Base-by-base conservation (phyloP, 2,329 filamentous ascomycete species). In the Bipolaris zeicola region DNA sequence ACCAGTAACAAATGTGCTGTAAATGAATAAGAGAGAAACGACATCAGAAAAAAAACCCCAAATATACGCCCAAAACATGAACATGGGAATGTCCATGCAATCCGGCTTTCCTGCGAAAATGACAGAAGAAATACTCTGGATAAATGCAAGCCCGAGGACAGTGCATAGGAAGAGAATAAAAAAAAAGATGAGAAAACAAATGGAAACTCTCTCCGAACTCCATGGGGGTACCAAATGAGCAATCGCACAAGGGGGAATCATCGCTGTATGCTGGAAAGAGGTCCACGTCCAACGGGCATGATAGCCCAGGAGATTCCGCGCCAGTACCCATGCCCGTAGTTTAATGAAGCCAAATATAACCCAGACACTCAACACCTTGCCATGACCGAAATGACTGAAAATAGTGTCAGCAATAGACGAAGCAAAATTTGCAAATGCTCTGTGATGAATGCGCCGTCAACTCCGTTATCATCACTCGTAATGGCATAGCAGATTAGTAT, bases 181-280 rank as follows among this genome's bases (percentile, higher is more conserved):
- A 48, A 48, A 50, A 61, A 61, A 45, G 22, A 55, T 28, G 7
- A 49, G 33, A 20, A 42, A 38, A 20, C 1, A 43, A 28, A 54
- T 16, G 6, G 5, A 51, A 48, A 50, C 49, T 22, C 45, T 67
- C 63, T 65, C 62, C 58, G 57, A 34, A 72, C 72, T 67, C 72
- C 72, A 60, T 62, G 65, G 68, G 68, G 61, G 62, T 7, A 61
- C 66, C 39, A 51, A 52, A 58, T 48, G 68, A 72, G 67, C 55
- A 73, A 69, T 72, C 73, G 74, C 73, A 68, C 70, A 74, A 76
- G 72, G 75, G 74, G 75, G 73, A 76, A 77, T 77, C 75, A 76
- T 76, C 72, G 75, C 74, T 76, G 71, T 75, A 77, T 76, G 73
- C 73, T 75, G 66, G 67, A 76, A 77, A 75, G 69, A 68, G 71